Evolutionary conservation across 495 filamentous ascomycete genomes (phyloP).

Genomic region (Podospora appendiculata): DNA sequence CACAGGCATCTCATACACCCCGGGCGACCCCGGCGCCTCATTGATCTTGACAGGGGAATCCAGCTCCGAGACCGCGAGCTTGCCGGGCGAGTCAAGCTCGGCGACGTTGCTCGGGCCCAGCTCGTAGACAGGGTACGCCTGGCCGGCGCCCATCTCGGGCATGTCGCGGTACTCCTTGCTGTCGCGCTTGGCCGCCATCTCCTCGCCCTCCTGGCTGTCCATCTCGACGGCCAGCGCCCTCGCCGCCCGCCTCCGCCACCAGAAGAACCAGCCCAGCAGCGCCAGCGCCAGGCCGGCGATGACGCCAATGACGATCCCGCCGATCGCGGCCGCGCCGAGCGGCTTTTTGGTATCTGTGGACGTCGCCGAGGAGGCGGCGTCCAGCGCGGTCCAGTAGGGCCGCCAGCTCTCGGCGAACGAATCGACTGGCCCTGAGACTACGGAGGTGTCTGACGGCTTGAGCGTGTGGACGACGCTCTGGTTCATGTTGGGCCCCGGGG

Average conservation of each 20-base stretch:
- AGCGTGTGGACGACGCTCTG: constrained; percentile 1
- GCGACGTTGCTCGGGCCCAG: neutral
- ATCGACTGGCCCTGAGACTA: neutral
- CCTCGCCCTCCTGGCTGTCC: neutral
- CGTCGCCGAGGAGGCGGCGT: neutral
- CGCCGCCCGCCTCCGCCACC: neutral
- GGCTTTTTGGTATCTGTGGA: neutral
- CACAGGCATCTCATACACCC: constrained; percentile 1
- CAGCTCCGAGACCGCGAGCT: neutral
- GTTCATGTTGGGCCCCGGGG: constrained; percentile 5
- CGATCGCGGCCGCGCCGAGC: neutral
- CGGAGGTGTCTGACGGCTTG: neutral
- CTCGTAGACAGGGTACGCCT: no score
- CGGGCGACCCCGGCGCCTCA: constrained; percentile 1
- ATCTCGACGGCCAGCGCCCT: neutral
- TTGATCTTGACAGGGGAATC: neutral
- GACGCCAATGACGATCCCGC: constrained; percentile 3
- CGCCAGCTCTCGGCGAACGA: neutral
- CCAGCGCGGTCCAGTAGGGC: neutral
- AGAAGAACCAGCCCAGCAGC: neutral
- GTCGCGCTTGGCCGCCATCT: neutral
- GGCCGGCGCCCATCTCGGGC: no score
- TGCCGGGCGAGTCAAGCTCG: neutral
- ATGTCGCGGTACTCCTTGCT: no score
- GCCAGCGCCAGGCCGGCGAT: neutral